Evolutionary conservation across 352 stramenopile species (phyloP).

Genomic region (Blastocystis sp.): DNA sequence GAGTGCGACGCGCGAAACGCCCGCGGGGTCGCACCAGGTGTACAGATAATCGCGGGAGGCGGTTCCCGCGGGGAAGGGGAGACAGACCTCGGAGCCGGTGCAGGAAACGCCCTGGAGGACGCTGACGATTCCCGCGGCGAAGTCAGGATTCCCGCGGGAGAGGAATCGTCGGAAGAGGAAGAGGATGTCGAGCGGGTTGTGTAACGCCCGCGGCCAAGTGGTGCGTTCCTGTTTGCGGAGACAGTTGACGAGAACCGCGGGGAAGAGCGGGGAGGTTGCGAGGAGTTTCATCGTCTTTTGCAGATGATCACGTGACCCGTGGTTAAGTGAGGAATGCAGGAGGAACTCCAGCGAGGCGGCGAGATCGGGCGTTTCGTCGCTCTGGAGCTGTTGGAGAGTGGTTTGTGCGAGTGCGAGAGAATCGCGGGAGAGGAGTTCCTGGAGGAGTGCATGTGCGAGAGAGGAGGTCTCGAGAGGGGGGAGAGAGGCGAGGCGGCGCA

Average conservation of each 20-base stretch:
- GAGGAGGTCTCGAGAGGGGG: not conserved
- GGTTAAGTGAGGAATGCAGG: conserved; percentile 4
- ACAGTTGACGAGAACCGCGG: not conserved
- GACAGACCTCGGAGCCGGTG: not conserved
- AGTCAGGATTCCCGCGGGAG: not conserved
- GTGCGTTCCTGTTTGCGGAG: conserved; percentile 40
- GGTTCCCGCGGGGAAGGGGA: not conserved
- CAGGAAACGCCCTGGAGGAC: conserved; percentile 10
- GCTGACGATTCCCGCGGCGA: not conserved
- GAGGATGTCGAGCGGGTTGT: not conserved
- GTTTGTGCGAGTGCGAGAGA: not conserved
- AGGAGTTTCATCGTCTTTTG: not conserved
- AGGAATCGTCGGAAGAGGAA: conserved; percentile 26
- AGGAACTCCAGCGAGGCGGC: not conserved
- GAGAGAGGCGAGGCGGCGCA: not conserved
- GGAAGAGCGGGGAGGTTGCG: not conserved
- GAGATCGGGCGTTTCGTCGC: not conserved
- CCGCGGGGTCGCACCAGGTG: not conserved
- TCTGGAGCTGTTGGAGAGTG: not conserved
- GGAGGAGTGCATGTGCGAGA: not conserved
- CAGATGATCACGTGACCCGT: not conserved
- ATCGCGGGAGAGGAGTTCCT: not conserved
- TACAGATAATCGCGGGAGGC: not conserved
- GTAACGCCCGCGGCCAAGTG: not conserved
- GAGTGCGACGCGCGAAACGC: not conserved